Evolutionary conservation across 1,139 yeast genomes (phyloP).

Genomic region (Maudiozyma humilis): DNA sequence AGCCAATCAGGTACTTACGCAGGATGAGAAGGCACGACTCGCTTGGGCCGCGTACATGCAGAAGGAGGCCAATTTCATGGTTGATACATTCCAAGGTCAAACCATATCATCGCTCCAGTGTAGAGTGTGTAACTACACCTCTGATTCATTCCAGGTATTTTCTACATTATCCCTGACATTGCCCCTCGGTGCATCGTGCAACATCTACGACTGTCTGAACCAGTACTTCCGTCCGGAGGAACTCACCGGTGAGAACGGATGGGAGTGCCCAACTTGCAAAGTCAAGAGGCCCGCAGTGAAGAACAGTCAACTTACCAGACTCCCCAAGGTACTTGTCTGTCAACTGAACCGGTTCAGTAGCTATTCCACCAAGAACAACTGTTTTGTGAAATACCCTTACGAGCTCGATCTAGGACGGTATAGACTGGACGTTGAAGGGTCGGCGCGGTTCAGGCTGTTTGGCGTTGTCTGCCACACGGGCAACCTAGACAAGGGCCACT

Average conservation of each 20-base stretch:
- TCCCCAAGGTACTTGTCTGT: constrained; percentile 61
- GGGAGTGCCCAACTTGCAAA: constrained; percentile 81
- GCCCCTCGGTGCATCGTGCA: constrained; percentile 50
- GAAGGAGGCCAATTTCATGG: constrained; percentile 54
- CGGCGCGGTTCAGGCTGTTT: constrained; percentile 50
- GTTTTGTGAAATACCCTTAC: constrained; percentile 35
- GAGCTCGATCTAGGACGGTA: constrained; percentile 52
- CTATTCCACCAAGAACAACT: constrained; percentile 28
- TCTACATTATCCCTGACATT: constrained; percentile 67
- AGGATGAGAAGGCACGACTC: constrained; percentile 41
- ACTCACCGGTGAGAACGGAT: constrained; percentile 69
- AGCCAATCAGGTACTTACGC: not conserved
- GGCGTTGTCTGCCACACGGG: constrained; percentile 87
- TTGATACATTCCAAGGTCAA: constrained; percentile 83
- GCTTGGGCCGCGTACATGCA: constrained; percentile 88
- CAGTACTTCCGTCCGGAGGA: constrained; percentile 60
- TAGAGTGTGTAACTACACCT: constrained; percentile 61
- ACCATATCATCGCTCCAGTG: constrained; percentile 71
- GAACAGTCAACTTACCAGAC: constrained; percentile 54
- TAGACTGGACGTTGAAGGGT: constrained; percentile 11
- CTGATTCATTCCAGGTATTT: constrained; percentile 78
- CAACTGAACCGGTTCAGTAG: constrained; percentile 69
- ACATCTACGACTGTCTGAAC: constrained; percentile 56
- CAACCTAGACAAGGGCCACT: constrained; percentile 75
- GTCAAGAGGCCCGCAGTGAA: constrained; percentile 57